Conservation (phyloP, 192 early-diverging fungal genomes). For the Podila epigama region DNA sequence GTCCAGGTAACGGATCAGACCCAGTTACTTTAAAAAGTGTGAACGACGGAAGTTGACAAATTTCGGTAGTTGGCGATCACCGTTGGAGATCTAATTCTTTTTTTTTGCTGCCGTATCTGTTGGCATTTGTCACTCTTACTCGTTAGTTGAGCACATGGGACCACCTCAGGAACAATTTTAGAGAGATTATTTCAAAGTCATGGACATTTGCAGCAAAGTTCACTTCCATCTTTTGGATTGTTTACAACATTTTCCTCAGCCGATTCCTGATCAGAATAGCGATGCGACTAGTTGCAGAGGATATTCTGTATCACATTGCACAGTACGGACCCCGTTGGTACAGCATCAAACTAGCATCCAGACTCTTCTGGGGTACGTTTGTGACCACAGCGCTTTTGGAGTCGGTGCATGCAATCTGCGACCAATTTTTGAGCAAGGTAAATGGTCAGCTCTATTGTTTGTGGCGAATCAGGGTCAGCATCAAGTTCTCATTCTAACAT, state of each 20-base stretch:
- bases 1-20: conserved; percentile 10
- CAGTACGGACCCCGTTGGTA: conserved; percentile 47
- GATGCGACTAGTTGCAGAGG: conserved; percentile 21
- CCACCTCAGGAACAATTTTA: conserved; percentile 20
- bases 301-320: conserved; percentile 28
- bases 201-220: conserved; percentile 5
- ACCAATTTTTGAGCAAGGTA: conserved; percentile 35
- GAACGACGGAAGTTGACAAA: not conserved
- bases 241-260: conserved; percentile 34
- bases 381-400: conserved; percentile 20
- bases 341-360: conserved; percentile 11
- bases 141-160: conserved; percentile 25
- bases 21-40: not conserved
- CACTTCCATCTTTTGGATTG: conserved; percentile 26
- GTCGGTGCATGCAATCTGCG: conserved; percentile 34
- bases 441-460: not conserved
- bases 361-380: conserved; percentile 20
- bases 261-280: conserved; percentile 18
- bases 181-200: conserved; percentile 8
- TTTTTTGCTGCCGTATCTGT: not conserved
- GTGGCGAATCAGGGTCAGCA: not conserved
- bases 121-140: too few relatives aligned
- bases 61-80: not conserved
- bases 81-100: not conserved
- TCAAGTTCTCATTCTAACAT: not conserved